phyloP scores from a whole-genome alignment of 139 green algal genomes.

The Volvox africanus region DNA sequence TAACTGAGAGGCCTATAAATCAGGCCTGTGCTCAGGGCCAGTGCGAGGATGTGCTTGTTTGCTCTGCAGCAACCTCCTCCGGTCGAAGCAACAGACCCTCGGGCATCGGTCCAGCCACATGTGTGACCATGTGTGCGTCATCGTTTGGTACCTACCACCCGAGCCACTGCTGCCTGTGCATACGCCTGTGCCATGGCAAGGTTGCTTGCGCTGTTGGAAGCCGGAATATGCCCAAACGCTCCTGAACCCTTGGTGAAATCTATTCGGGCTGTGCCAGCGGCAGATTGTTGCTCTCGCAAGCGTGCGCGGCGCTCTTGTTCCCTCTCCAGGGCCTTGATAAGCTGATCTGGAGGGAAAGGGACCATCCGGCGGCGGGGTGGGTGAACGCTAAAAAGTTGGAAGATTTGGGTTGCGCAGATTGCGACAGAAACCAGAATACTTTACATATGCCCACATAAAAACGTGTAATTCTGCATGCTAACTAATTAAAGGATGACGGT shows the following conservation, averaged over 20 bases:
- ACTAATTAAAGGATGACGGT: too few species aligned
- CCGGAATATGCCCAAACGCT: conserved; percentile 24
- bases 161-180: conserved; percentile 14
- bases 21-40: too few species aligned
- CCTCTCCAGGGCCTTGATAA: conserved; percentile 41
- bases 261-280: conserved; percentile 35
- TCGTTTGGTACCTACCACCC: conserved; percentile 21
- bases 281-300: conserved; percentile 8
- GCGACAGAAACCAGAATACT: too few species aligned
- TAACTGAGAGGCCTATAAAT: too few species aligned
- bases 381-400: too few species aligned
- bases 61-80: too few species aligned
- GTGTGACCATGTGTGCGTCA: not conserved
- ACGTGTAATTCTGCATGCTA: too few species aligned
- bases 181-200: conserved; percentile 18
- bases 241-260: conserved; percentile 43
- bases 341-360: not conserved
- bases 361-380: not conserved
- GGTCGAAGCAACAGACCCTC: too few species aligned
- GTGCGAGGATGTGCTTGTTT: too few species aligned
- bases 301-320: conserved; percentile 45
- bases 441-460: too few species aligned
- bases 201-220: conserved; percentile 31
- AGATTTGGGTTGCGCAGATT: too few species aligned
- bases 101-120: too few species aligned